Percentiles rank a stretch among this genome's conserved stretches.
phyloP scores from a whole-genome alignment of 495 filamentous ascomycete genomes.

The Bryoglossum gracile region DNA sequence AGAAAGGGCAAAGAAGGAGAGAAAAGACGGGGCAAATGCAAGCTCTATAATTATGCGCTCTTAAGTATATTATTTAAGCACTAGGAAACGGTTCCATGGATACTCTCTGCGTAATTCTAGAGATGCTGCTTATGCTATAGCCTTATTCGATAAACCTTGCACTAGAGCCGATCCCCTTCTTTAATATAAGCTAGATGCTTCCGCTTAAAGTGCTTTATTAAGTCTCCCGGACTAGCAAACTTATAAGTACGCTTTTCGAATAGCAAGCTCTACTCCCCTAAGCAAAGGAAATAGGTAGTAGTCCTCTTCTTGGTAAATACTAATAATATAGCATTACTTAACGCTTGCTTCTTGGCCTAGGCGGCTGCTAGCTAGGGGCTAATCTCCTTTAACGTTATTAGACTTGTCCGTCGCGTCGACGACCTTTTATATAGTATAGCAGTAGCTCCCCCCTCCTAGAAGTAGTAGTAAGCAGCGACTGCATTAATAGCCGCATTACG shows the following conservation, averaged over 20 bases:
- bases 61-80: conserved; percentile 16
- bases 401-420: conserved; percentile 17
- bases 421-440: conserved; percentile 23
- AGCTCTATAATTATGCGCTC: conserved; percentile 14
- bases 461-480: conserved; percentile 29
- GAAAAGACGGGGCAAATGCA: conserved; percentile 12
- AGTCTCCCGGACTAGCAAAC: conserved; percentile 29
- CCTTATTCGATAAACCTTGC: conserved; percentile 4
- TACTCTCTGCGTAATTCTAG: conserved; percentile 8
- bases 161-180: conserved; percentile 20
- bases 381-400: conserved; percentile 15
- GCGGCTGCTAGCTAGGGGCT: conserved; percentile 17
- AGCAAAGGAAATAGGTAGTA: conserved; percentile 34
- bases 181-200: conserved; percentile 32
- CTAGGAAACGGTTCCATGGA: conserved; percentile 11
- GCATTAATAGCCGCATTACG: conserved; percentile 31
- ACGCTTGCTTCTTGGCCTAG: conserved; percentile 25
- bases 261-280: conserved; percentile 30
- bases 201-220: conserved; percentile 38
- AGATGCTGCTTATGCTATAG: background rate
- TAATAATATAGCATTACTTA: conserved; percentile 25
- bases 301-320: conserved; percentile 23
- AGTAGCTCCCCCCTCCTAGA: conserved; percentile 28
- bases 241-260: conserved; percentile 25
- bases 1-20: background rate